A percentile compares a stretch with the other conserved stretches of the same genome.
phyloP scores from a whole-genome alignment of 108 stramenopile species.

The Nitzschia sp. region DNA sequence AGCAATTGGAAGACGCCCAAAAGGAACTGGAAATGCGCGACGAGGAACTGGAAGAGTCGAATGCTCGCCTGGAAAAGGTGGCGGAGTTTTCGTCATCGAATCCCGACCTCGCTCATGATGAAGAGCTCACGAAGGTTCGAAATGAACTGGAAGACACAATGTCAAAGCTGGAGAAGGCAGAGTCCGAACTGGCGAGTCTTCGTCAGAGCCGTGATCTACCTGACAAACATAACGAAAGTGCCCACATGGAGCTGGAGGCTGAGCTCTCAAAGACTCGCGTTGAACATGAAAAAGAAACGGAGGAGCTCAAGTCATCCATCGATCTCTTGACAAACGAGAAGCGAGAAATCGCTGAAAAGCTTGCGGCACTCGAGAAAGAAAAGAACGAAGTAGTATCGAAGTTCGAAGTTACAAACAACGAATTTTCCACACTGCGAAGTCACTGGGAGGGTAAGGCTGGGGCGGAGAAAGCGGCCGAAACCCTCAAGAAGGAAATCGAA shows the following conservation, averaged over 20 bases:
- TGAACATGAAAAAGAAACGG: neutral
- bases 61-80: constrained; percentile 3
- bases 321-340: constrained; percentile 10
- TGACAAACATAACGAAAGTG: neutral
- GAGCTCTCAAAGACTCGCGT: neutral
- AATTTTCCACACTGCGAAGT: constrained; percentile 5
- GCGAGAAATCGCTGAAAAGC: neutral
- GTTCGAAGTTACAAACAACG: neutral
- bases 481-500: constrained; percentile 37
- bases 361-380: neutral
- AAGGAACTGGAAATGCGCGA: constrained; percentile 38
- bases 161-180: neutral
- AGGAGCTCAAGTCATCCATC: neutral
- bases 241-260: neutral
- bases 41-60: constrained; percentile 41
- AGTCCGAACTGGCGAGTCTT: neutral
- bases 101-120: neutral
- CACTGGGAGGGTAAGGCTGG: constrained; percentile 23
- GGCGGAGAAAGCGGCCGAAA: constrained; percentile 11
- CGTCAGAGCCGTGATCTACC: neutral
- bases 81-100: neutral
- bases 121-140: neutral
- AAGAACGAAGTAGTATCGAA: neutral
- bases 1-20: constrained; percentile 45
- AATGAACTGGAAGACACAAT: neutral